Percentiles rank a stretch among this genome's conserved stretches.
phyloP scores from a whole-genome alignment of 208 protist species.

The Trypanosomatidae sp. region DNA sequence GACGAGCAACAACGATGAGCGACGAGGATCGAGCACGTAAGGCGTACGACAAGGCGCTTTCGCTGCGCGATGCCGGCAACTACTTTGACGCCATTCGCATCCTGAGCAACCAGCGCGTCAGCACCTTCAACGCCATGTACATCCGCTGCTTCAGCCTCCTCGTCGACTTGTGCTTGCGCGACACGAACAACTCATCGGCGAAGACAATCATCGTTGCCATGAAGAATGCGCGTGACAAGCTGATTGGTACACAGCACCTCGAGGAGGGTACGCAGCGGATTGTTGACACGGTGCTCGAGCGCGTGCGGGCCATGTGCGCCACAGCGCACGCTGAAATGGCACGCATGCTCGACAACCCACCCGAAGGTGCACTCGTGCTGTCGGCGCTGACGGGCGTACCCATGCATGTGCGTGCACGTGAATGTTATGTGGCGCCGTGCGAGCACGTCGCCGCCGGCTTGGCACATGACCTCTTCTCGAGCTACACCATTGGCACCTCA shows the following conservation, averaged over 20 bases:
- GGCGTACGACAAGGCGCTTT: constrained; percentile 36
- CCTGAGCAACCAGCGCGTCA: constrained; percentile 16
- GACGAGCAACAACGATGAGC: constrained; percentile 6
- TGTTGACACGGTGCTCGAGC: constrained; percentile 24
- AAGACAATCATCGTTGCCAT: constrained; percentile 16
- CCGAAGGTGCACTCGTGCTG: constrained; percentile 31
- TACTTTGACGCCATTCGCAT: constrained; percentile 35
- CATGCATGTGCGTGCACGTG: constrained; percentile 21
- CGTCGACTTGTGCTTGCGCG: constrained; percentile 32
- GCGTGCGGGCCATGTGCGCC: constrained; percentile 25
- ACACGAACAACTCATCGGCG: constrained; percentile 8
- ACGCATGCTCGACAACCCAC: constrained; percentile 10
- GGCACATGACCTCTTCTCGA: constrained; percentile 26
- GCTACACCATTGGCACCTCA: constrained; percentile 44
- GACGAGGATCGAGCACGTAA: constrained; percentile 24
- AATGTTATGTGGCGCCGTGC: constrained; percentile 37
- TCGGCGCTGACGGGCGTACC: constrained; percentile 38
- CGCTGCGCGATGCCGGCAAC: constrained; percentile 21
- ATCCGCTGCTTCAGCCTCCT: constrained; percentile 40
- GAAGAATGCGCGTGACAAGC: constrained; percentile 13
- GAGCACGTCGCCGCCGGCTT: constrained; percentile 15
- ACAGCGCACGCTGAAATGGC: constrained; percentile 11
- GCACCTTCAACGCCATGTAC: constrained; percentile 22
- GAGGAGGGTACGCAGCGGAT: constrained; percentile 35
- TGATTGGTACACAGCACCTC: constrained; percentile 34